Conservation (phyloP, 2,329 filamentous ascomycete species). For the Incumbomyces delicatus region DNA sequence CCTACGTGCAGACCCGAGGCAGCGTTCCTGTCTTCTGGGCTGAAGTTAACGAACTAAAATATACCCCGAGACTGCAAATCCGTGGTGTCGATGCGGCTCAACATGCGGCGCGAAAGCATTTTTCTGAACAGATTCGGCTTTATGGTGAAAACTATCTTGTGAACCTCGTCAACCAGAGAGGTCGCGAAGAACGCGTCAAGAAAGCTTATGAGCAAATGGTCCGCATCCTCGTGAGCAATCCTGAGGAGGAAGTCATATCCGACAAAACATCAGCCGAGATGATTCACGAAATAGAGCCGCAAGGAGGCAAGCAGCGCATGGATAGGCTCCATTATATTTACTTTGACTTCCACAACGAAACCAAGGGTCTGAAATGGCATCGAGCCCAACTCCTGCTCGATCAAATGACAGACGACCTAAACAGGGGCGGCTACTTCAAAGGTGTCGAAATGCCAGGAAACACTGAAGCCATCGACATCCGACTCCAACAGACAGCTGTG, state of each 20-base stretch:
- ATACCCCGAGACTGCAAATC: constrained; percentile 82
- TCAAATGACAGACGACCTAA: constrained; percentile 64
- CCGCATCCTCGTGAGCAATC: constrained; percentile 59
- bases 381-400: constrained; percentile 80
- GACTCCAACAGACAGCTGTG: constrained; percentile 74
- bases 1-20: constrained; percentile 92
- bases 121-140: constrained; percentile 81
- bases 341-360: constrained; percentile 97
- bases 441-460: constrained; percentile 74
- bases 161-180: constrained; percentile 94
- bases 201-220: constrained; percentile 89
- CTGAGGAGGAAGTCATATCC: constrained; percentile 55
- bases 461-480: constrained; percentile 65
- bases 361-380: constrained; percentile 89
- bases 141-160: constrained; percentile 97
- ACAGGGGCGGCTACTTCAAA: constrained; percentile 82
- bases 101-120: constrained; percentile 72
- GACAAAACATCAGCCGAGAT: constrained; percentile 66
- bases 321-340: constrained; percentile 92
- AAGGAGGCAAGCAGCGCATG: constrained; percentile 50
- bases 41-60: constrained; percentile 86
- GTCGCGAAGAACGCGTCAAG: constrained; percentile 80
- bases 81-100: constrained; percentile 72
- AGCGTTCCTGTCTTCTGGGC: constrained; percentile 95
- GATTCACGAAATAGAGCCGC: constrained; percentile 64